phyloP scores from a whole-genome alignment of 2,329 filamentous ascomycete species.

The Fusarium papillatum region DNA sequence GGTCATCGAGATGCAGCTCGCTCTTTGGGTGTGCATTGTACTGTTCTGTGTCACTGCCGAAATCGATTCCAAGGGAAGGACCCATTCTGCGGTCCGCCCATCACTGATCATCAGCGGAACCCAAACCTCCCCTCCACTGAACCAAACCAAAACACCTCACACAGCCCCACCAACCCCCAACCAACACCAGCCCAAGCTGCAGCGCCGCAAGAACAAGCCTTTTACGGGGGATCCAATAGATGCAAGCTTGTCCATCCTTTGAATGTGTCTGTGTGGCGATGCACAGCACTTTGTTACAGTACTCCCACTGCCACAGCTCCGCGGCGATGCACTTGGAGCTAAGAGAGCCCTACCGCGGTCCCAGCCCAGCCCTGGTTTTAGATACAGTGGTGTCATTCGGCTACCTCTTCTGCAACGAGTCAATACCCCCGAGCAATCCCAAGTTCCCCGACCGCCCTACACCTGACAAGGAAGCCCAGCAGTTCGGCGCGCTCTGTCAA shows the following conservation, averaged over 20 bases:
- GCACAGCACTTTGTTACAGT: background rate
- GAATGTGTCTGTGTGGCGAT: background rate
- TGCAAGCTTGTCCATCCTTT: background rate
- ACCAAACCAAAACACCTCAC: background rate
- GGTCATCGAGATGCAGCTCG: background rate
- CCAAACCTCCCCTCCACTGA: background rate
- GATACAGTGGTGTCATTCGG: constrained; percentile 8
- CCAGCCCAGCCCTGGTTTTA: background rate
- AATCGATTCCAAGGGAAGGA: background rate
- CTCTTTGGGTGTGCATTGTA: background rate
- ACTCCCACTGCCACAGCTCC: background rate
- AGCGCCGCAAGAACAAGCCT: background rate
- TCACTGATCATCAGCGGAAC: background rate
- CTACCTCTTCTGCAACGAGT: background rate
- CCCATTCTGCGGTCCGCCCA: background rate
- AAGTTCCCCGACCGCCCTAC: background rate
- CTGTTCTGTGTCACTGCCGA: background rate
- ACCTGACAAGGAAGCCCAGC: background rate
- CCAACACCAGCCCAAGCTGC: background rate
- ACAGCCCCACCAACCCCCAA: background rate
- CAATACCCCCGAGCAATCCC: background rate
- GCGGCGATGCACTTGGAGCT: background rate
- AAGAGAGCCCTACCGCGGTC: background rate
- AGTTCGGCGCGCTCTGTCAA: background rate
- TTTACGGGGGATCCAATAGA: background rate